Percentiles rank a stretch among this genome's conserved stretches.
Conservation (phyloP, 768 basidiomycete species). For the Suillus decipiens region DNA sequence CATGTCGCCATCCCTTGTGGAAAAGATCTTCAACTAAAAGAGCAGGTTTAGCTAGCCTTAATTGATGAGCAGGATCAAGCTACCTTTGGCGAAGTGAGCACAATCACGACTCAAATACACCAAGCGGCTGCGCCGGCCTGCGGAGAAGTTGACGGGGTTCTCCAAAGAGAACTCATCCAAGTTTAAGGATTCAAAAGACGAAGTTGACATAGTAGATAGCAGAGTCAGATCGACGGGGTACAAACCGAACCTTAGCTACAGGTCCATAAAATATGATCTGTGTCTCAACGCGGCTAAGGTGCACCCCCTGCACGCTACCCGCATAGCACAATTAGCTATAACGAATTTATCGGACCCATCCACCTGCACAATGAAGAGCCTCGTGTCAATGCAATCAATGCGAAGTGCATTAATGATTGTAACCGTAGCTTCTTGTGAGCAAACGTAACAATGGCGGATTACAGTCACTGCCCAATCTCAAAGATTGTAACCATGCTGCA, state of each 20-base stretch:
- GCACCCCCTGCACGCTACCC: conserved; percentile 1
- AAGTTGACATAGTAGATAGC: conserved; percentile 13
- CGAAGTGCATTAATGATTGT: background rate
- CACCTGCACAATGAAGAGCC: background rate
- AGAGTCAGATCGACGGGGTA: background rate
- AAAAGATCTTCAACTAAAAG: conserved; percentile 51
- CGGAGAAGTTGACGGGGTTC: conserved; percentile 41
- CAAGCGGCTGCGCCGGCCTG: conserved; percentile 45
- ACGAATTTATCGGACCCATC: background rate
- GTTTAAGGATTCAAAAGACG: conserved; percentile 7
- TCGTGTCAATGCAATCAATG: background rate
- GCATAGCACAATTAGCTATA: conserved; percentile 2
- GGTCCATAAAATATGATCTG: background rate
- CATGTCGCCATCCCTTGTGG: conserved; percentile 56
- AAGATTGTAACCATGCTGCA: background rate
- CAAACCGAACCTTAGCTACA: background rate
- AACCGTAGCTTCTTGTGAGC: background rate
- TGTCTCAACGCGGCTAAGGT: background rate
- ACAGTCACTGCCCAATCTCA: conserved; percentile 4
- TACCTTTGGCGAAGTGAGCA: conserved; percentile 40
- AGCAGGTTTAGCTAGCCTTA: conserved; percentile 4
- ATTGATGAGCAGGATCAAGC: conserved; percentile 3
- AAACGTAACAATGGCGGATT: background rate
- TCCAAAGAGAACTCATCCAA: conserved; percentile 39
- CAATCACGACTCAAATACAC: conserved; percentile 38